These are phyloP conservation scores for Rubroboletus pulcherrimus DNA, from an alignment of 768 basidiomycete genomes.

Conservation along the genomic window DNA sequence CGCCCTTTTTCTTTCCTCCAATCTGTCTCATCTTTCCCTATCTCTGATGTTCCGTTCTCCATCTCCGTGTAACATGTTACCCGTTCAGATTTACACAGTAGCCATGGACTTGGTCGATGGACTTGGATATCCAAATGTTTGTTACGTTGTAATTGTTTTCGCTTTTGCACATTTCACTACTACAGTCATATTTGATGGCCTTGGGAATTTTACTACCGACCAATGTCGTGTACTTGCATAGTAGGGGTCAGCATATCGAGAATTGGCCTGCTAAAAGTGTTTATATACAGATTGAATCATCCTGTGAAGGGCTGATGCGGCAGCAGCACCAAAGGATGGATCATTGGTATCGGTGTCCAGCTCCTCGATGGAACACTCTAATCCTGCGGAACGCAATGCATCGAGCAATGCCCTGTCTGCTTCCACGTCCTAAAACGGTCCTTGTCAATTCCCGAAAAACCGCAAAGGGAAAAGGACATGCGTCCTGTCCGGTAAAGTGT, in stretches of 20 bases:
- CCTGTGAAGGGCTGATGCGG: constrained; percentile 16
- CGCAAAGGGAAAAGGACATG: constrained; percentile 22
- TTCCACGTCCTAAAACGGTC: constrained; percentile 24
- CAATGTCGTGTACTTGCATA: not conserved
- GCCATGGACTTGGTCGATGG: constrained; percentile 46
- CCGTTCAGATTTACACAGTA: constrained; percentile 29
- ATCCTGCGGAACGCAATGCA: constrained; percentile 9
- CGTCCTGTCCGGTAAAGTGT: constrained; percentile 14
- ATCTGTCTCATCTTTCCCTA: constrained; percentile 16
- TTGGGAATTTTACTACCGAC: not conserved
- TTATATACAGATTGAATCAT: constrained; percentile 12
- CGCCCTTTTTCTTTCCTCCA: constrained; percentile 7
- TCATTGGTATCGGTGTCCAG: constrained; percentile 28
- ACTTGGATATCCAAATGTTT: constrained; percentile 51
- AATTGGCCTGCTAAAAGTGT: not conserved
- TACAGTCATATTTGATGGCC: constrained; percentile 11
- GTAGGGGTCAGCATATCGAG: not conserved
- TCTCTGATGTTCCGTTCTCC: constrained; percentile 20
- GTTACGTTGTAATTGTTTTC: constrained; percentile 47
- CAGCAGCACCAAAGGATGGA: constrained; percentile 17
- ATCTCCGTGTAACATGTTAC: constrained; percentile 28
- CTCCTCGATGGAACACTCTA: constrained; percentile 20
- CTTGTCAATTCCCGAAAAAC: constrained; percentile 23
- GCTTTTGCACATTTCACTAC: constrained; percentile 9
- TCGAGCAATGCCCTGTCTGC: constrained; percentile 23